phyloP scores from a whole-genome alignment of 139 green algal species.

The Ulvella scutata region DNA sequence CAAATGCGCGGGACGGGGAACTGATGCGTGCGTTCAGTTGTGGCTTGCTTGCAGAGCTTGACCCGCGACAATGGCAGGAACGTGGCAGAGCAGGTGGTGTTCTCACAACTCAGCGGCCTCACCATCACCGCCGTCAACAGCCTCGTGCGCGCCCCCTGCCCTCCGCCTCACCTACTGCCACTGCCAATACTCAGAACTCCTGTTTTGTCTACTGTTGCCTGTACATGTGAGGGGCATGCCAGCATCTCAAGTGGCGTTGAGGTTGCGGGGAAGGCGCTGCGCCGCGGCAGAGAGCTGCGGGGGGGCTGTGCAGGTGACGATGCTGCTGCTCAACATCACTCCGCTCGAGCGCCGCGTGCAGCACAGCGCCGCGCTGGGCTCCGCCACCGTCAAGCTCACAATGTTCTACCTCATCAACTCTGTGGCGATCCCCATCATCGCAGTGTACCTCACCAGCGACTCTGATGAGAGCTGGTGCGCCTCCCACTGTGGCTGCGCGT shows the following conservation, averaged over 20 bases:
- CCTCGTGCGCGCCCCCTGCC: no score
- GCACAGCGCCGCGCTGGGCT: not conserved
- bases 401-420: conserved; percentile 1
- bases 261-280: no score
- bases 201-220: no score
- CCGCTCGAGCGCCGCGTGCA: not conserved
- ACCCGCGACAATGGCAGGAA: not conserved
- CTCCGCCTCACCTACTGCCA: no score
- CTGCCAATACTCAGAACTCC: no score
- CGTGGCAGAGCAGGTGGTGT: not conserved
- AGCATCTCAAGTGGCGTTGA: no score
- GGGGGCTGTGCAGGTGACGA: no score
- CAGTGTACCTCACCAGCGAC: not conserved
- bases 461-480: not conserved
- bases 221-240: no score
- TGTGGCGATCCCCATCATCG: not conserved
- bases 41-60: not conserved
- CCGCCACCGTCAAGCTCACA: not conserved
- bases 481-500: no score
- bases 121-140: not conserved
- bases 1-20: no score
- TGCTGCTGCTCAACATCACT: not conserved
- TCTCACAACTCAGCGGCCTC: not conserved
- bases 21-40: no score
- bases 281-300: no score